Evolutionary conservation across 75 land plant genomes (phyloP).

Genomic region (Larix kaempferi): DNA sequence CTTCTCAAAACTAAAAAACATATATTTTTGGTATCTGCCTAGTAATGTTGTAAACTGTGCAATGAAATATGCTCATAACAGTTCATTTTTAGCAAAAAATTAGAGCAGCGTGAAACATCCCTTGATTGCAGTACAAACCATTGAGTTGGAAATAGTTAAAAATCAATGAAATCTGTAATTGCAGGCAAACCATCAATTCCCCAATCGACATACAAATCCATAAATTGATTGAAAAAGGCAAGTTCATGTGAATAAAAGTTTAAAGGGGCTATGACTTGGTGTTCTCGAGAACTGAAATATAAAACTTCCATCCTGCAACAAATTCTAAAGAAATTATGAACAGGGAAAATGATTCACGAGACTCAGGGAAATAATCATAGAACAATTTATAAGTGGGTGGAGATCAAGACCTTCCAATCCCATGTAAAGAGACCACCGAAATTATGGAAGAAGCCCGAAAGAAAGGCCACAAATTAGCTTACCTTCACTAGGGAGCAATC

Average conservation of each 20-base stretch:
- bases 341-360: background rate
- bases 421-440: conserved; percentile 22
- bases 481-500: conserved; percentile 72
- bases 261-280: too few species aligned
- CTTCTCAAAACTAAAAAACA: too few species aligned
- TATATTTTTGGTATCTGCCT: too few species aligned
- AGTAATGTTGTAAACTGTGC: too few species aligned
- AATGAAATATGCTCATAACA: too few species aligned
- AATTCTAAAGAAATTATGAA: background rate
- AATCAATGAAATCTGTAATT: background rate
- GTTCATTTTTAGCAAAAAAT: too few species aligned
- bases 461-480: conserved; percentile 5
- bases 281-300: background rate
- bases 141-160: background rate
- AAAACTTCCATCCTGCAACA: conserved; percentile 48
- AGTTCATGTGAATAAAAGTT: too few species aligned
- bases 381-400: conserved; percentile 5
- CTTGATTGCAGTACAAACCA: conserved; percentile 34
- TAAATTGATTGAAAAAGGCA: too few species aligned
- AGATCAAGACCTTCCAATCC: conserved; percentile 26
- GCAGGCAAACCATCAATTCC: background rate
- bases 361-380: background rate
- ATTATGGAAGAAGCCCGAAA: conserved; percentile 1
- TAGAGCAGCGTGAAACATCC: too few species aligned
- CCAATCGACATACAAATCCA: too few species aligned